Conservation (phyloP, 768 basidiomycete species). For the Lyophyllum decastes region DNA sequence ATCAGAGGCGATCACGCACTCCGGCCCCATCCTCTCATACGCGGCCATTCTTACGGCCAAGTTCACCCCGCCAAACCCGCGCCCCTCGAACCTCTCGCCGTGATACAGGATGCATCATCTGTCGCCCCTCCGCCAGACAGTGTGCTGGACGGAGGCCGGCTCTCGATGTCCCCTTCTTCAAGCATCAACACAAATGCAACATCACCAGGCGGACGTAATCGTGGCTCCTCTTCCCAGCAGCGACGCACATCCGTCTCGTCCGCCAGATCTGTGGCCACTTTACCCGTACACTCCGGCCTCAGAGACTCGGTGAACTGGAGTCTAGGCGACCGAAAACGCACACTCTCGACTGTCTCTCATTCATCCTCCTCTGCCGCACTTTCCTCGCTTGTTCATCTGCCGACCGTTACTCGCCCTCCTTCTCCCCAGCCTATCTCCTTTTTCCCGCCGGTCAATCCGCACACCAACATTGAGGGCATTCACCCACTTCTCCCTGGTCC, state of each 20-base stretch:
- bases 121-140: slow-evolving; percentile 39
- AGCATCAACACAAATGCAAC: slow-evolving; percentile 28
- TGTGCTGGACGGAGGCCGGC: slow-evolving; percentile 20
- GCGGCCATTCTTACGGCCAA: slow-evolving; percentile 67
- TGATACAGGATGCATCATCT: slow-evolving; percentile 50
- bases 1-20: slow-evolving; percentile 36
- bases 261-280: slow-evolving; percentile 57
- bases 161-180: slow-evolving; percentile 35
- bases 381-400: slow-evolving; percentile 57
- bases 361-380: slow-evolving; percentile 58
- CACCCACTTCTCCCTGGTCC: slow-evolving; percentile 75
- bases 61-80: slow-evolving; percentile 47
- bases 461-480: slow-evolving; percentile 55
- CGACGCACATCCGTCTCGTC: slow-evolving; percentile 53
- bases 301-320: slow-evolving; percentile 27
- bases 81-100: slow-evolving; percentile 62
- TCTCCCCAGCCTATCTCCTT: slow-evolving; percentile 54
- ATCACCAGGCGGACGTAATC: slow-evolving; percentile 25
- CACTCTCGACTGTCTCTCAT: slow-evolving; percentile 56
- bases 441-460: slow-evolving; percentile 65
- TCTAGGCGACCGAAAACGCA: slow-evolving; percentile 48
- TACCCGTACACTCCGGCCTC: slow-evolving; percentile 44
- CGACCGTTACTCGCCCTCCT: slow-evolving; percentile 45
- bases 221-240: slow-evolving; percentile 36
- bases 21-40: slow-evolving; percentile 78